These are phyloP conservation scores for Kondoa subrosea DNA, from an alignment of 768 basidiomycete genomes.

Conservation along the genomic window DNA sequence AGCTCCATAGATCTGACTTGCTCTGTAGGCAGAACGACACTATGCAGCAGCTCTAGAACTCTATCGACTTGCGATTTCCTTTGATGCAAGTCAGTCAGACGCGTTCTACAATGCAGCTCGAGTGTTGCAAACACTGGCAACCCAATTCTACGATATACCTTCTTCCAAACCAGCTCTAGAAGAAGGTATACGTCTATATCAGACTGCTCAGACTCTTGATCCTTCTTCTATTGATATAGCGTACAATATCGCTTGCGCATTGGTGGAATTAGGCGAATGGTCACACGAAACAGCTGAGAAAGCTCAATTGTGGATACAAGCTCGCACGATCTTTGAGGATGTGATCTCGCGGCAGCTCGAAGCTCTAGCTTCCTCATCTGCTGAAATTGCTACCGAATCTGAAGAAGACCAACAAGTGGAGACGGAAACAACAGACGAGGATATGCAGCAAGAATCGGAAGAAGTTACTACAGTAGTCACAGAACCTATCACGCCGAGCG, in stretches of 20 bases:
- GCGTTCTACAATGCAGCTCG: constrained; percentile 1
- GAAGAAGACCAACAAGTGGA: background rate
- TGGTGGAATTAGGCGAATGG: constrained; percentile 3
- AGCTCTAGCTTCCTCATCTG: background rate
- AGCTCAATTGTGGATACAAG: background rate
- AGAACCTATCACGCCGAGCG: background rate
- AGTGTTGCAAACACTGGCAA: constrained; percentile 1
- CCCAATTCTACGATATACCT: background rate
- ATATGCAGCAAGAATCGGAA: background rate
- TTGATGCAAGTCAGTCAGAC: background rate
- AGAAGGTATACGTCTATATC: background rate
- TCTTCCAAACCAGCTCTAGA: background rate
- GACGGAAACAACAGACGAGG: background rate
- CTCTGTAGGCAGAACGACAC: background rate
- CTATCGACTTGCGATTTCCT: background rate
- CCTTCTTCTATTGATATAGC: background rate
- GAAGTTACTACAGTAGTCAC: background rate
- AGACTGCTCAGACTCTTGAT: background rate
- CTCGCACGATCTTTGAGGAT: background rate
- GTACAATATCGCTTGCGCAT: background rate
- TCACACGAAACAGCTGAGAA: background rate
- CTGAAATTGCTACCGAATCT: background rate
- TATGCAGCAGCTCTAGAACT: background rate
- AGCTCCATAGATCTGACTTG: background rate
- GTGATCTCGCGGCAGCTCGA: background rate